Evolutionary conservation across 768 basidiomycete genomes (phyloP).

Genomic region (Rhodotorula taiwanensis): DNA sequence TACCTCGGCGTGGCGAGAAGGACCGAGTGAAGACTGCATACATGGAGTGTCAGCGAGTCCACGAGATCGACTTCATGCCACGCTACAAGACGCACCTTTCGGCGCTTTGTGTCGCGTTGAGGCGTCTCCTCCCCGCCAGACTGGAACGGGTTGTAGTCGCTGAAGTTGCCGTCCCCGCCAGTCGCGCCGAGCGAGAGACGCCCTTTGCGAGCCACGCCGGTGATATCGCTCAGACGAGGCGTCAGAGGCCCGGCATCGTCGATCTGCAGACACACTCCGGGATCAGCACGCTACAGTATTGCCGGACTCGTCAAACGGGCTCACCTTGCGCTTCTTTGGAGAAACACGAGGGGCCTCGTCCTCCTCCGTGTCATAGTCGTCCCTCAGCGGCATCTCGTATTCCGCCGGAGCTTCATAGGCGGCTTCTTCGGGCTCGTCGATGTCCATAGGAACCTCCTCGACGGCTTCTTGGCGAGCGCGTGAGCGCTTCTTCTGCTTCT

Average conservation of each 20-base stretch:
- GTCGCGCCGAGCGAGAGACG: neutral
- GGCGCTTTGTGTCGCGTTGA: constrained; percentile 9
- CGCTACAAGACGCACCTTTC: constrained; percentile 16
- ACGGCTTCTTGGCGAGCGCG: neutral
- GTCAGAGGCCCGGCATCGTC: neutral
- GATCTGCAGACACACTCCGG: neutral
- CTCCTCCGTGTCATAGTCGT: neutral
- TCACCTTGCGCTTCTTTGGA: constrained; percentile 17
- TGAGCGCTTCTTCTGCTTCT: no score
- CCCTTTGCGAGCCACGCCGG: neutral
- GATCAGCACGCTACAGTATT: no score
- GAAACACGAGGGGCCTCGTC: neutral
- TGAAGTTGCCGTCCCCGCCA: constrained; percentile 8
- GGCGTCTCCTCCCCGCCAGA: constrained; percentile 32
- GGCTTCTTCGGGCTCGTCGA: neutral
- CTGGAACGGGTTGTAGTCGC: constrained; percentile 37
- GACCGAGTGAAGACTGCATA: constrained; percentile 26
- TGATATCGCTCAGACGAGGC: constrained; percentile 4
- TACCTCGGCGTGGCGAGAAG: neutral
- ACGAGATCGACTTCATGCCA: neutral
- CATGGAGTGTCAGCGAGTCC: neutral
- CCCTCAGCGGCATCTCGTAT: neutral
- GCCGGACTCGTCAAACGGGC: no score
- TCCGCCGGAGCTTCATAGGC: neutral
- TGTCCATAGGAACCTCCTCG: neutral